Percentiles rank a stretch among this genome's conserved stretches.
These are phyloP conservation scores for Fusarium chuoi DNA, from an alignment of 2,329 filamentous ascomycete species.

Conservation along the genomic window DNA sequence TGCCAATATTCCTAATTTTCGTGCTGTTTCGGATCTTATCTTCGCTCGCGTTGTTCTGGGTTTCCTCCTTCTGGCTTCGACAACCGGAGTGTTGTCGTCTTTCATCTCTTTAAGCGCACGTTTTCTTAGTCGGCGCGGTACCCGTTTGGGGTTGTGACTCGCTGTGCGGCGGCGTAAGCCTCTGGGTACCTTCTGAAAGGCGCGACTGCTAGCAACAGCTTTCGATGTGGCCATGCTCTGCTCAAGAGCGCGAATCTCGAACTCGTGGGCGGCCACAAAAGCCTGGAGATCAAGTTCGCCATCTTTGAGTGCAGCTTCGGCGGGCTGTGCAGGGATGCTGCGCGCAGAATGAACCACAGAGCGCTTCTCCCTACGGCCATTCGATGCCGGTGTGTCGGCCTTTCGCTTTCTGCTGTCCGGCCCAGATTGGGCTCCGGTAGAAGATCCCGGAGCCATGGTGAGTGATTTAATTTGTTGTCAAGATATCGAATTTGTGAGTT, in stretches of 20 bases:
- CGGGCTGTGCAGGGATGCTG: constrained; percentile 61
- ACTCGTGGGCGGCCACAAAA: constrained; percentile 87
- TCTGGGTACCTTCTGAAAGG: constrained; percentile 91
- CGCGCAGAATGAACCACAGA: constrained; percentile 59
- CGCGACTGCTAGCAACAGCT: constrained; percentile 69
- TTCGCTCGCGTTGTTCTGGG: constrained; percentile 67
- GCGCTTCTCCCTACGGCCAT: constrained; percentile 53
- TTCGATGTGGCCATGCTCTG: constrained; percentile 82
- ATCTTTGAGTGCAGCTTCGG: constrained; percentile 65
- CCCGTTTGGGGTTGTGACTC: constrained; percentile 92
- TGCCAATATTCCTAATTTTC: constrained; percentile 72
- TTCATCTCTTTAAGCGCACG: constrained; percentile 80
- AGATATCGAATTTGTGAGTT: constrained; percentile 1
- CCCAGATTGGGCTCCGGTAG: constrained; percentile 41
- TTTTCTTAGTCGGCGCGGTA: constrained; percentile 79
- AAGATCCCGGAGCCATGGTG: constrained; percentile 44
- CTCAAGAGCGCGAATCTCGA: constrained; percentile 88
- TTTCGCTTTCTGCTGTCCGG: constrained; percentile 45
- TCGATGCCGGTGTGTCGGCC: constrained; percentile 29
- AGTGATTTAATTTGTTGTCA: constrained; percentile 9
- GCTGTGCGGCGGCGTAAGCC: constrained; percentile 87
- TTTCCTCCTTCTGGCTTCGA: constrained; percentile 72
- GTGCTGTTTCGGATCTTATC: constrained; percentile 80
- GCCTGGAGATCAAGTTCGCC: constrained; percentile 87
- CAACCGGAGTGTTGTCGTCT: constrained; percentile 90